These are phyloP conservation scores for Paecilomyces fulvus DNA, from an alignment of 2,329 filamentous ascomycete genomes.

Conservation along the genomic window DNA sequence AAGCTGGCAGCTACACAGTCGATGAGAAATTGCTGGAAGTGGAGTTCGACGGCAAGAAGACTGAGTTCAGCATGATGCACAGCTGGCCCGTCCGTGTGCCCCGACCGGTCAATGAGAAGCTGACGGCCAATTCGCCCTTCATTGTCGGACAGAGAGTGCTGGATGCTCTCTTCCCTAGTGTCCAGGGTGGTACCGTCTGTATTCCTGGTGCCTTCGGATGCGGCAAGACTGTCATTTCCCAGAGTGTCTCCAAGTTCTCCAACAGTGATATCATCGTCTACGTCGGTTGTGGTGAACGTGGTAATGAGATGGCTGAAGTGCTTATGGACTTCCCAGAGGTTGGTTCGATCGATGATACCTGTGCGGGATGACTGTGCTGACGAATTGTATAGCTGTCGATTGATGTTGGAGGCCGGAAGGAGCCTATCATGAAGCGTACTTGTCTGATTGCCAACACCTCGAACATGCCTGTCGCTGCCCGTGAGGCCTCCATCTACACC, in stretches of 20 bases:
- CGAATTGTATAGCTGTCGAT: conserved; percentile 61
- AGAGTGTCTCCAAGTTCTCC: conserved; percentile 98
- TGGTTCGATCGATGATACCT: conserved; percentile 7
- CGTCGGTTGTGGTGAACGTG: conserved; percentile 86
- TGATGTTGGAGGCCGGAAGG: conserved; percentile 84
- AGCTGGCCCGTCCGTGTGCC: conserved; percentile 96
- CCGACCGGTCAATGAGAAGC: conserved; percentile 83
- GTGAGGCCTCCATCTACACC: conserved; percentile 98
- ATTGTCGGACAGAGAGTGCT: conserved; percentile 95
- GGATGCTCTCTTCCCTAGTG: conserved; percentile 90
- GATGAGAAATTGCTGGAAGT: conserved; percentile 89
- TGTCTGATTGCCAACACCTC: conserved; percentile 98
- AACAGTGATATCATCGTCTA: conserved; percentile 99
- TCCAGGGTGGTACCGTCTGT: conserved; percentile 94
- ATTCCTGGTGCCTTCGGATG: conserved; percentile 98
- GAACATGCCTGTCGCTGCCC: conserved; percentile 98
- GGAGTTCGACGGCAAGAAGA: conserved; percentile 95
- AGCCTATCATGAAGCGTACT: conserved; percentile 99
- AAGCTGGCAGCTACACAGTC: conserved; percentile 88
- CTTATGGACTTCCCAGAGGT: conserved; percentile 97
- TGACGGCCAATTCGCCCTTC: conserved; percentile 81
- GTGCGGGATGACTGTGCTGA: conserved; percentile 8
- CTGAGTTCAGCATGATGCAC: conserved; percentile 96
- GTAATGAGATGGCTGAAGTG: conserved; percentile 99
- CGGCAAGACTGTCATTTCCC: conserved; percentile 98